Percentiles rank a stretch among this genome's conserved stretches.
These are phyloP conservation scores for Plasmodiophora brassicae DNA, from an alignment of 208 protist genomes.

Conservation along the genomic window DNA sequence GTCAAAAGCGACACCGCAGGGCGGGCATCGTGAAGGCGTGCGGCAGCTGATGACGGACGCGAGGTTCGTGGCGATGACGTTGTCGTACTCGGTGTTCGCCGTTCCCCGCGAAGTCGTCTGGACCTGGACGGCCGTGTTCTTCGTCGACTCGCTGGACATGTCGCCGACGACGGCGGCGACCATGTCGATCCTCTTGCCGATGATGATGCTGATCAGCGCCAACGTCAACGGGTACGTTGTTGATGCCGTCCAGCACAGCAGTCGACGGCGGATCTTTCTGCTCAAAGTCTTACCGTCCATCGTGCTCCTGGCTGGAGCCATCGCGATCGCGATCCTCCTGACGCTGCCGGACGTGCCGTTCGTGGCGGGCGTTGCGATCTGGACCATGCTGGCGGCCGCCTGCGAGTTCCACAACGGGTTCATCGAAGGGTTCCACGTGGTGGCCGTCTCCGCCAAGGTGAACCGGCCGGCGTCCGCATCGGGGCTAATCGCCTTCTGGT, in stretches of 20 bases:
- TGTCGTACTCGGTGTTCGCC: not conserved
- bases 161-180: not conserved
- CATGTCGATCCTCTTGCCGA: not conserved
- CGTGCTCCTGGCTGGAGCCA: not conserved
- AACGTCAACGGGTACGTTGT: not conserved
- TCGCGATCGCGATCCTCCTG: not conserved
- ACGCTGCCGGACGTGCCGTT: not conserved
- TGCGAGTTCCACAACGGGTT: not conserved
- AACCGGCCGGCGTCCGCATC: slow-evolving; percentile 1
- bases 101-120: not conserved
- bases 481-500: not conserved
- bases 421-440: slow-evolving; percentile 28
- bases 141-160: not conserved
- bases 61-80: not conserved
- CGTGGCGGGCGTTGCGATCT: not conserved
- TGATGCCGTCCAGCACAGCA: not conserved
- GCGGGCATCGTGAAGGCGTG: not conserved
- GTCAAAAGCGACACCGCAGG: not conserved
- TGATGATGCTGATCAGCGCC: not conserved
- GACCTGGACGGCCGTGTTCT: not conserved
- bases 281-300: not conserved
- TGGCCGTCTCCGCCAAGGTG: not conserved
- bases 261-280: not conserved
- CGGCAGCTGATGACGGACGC: not conserved
- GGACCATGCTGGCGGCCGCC: not conserved